Evolutionary conservation across 176 grass and related monocot genomes (phyloP).

Genomic region (Paspalum vaginatum): DNA sequence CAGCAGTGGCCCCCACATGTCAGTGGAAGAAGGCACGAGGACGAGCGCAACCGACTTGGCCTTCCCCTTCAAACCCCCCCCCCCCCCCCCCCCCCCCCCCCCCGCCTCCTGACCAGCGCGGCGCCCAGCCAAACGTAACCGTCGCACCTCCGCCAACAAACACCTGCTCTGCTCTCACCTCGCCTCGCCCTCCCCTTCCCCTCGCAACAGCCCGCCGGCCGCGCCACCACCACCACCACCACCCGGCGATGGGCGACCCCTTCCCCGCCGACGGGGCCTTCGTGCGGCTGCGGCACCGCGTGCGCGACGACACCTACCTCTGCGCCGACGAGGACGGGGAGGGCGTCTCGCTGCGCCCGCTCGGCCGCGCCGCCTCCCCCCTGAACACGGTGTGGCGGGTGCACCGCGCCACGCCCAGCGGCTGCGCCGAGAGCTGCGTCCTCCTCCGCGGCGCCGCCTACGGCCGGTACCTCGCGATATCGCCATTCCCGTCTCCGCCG

Average conservation of each 20-base stretch:
- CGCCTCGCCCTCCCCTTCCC: neutral
- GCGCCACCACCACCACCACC: neutral
- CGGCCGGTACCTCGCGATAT: conserved; percentile 34
- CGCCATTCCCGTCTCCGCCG: neutral
- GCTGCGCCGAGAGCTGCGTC: neutral
- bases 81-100: neutral
- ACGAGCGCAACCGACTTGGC: neutral
- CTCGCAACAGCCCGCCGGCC: neutral
- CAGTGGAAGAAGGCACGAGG: neutral
- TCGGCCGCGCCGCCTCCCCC: neutral
- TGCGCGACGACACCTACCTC: conserved; percentile 3
- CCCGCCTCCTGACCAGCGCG: neutral
- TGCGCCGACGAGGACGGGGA: neutral
- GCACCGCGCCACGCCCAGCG: neutral
- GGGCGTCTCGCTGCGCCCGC: neutral
- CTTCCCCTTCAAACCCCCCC: neutral
- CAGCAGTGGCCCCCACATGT: neutral
- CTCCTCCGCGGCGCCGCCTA: conserved; percentile 36
- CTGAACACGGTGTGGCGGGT: conserved; percentile 12
- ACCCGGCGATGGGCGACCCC: neutral
- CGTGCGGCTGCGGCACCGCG: neutral
- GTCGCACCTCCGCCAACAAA: neutral
- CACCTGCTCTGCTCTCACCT: neutral
- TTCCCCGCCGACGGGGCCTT: neutral
- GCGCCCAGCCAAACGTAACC: conserved; percentile 1